These are phyloP conservation scores for Cadophora gregata DNA, from an alignment of 2,329 filamentous ascomycete species.

Conservation along the genomic window DNA sequence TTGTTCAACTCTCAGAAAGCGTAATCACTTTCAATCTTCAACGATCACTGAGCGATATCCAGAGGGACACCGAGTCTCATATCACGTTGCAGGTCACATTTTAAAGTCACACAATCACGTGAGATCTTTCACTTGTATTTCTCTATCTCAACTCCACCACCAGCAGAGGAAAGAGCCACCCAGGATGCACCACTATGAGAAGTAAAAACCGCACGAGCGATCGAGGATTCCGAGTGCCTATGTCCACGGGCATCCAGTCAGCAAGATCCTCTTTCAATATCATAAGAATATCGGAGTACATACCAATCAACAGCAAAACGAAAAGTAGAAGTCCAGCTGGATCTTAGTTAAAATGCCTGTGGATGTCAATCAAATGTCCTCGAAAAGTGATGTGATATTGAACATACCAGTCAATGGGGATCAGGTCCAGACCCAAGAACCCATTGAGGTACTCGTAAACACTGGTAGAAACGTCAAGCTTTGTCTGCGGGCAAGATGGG, in stretches of 20 bases:
- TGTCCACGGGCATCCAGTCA: not conserved
- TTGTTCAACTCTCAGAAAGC: too few species aligned
- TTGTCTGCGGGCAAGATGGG: not conserved
- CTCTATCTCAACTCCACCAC: not conserved
- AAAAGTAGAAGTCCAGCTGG: too few species aligned
- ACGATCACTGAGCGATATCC: not conserved
- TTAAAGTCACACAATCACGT: not conserved
- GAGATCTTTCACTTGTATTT: not conserved
- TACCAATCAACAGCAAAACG: not conserved
- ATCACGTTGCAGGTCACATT: not conserved
- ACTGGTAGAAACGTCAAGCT: constrained; percentile 1
- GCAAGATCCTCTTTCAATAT: not conserved
- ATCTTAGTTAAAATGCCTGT: not conserved
- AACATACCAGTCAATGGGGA: constrained; percentile 10
- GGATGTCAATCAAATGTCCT: not conserved
- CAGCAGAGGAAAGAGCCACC: not conserved
- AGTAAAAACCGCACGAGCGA: not conserved
- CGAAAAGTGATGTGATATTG: not conserved
- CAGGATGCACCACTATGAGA: not conserved
- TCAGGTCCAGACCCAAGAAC: not conserved
- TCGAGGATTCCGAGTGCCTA: not conserved
- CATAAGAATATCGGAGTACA: not conserved
- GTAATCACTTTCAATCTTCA: too few species aligned
- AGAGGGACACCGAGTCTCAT: not conserved
- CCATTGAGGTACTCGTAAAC: constrained; percentile 1